Evolutionary conservation across 305 asterid genomes (phyloP), one percentile per base, ranked within the genome.

Genomic region (Andrographis paniculata): DNA sequence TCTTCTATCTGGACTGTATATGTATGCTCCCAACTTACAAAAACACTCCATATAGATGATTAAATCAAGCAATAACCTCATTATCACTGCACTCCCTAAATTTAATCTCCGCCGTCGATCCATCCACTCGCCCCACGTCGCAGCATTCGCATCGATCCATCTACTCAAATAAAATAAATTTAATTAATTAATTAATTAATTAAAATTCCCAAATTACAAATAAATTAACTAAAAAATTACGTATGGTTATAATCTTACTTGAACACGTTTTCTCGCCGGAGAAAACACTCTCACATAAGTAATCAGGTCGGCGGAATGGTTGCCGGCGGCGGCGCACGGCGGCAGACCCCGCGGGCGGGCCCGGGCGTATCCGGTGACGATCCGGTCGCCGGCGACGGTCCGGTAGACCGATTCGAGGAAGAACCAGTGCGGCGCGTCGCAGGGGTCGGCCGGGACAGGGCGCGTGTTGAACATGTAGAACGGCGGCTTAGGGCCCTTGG

Each of bases 391-490:
- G 0, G 40, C 4, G 11, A 30, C 11, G 15, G 20, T 57, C 33
- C 24, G 48, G 35, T 56, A 31, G 18, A 76, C 44, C 8, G 72
- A 59, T 14, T 68, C 68, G n/a, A 72, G 21, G 53, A 67, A 73
- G 65, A 70, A 77, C 27, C 54, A 18, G 31, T 84, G 93, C 7
- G 93, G 93, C 20, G 73, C 65, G 48, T 71, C 76, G 18, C 94
- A 84, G 0, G 93, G 65, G 14, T 80, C 51, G 0, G 47, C 18
- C 11, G 67, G 48, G 2, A 4, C 35, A 0, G 27, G 60, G n/a
- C 91, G 70, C 6, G 84, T 77, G 64, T 79, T 71, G 60, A 77
- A 68, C 87, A 83, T 80, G 67, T 48, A 85, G 9, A 77, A 81
- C 0, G 78, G 81, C 0, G 58, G 67, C 22, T 45, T 48, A 0